Evolutionary conservation across 1,284 basidiomycete species (phyloP).

Genomic region (Malassezia slooffiae): DNA sequence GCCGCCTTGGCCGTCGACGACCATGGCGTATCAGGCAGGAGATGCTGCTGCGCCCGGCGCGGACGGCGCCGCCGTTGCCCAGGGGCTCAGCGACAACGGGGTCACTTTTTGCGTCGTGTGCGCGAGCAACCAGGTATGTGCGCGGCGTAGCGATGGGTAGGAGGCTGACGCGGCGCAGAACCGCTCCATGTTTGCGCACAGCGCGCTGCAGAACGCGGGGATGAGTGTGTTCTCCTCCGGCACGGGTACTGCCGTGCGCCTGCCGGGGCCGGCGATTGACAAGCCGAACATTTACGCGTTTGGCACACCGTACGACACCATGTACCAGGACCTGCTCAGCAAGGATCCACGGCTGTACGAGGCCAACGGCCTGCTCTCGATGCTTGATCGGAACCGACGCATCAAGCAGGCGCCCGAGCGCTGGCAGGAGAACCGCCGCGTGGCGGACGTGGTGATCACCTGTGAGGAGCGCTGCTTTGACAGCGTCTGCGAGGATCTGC

Average conservation of each 20-base stretch:
- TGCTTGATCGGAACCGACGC: conserved; percentile 89
- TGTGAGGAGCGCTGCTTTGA: conserved; percentile 99
- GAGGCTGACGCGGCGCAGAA: conserved; percentile 61
- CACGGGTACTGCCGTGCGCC: conserved; percentile 88
- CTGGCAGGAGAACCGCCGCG: conserved; percentile 80
- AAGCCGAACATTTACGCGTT: conserved; percentile 95
- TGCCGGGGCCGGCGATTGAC: conserved; percentile 91
- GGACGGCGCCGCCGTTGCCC: too few species aligned
- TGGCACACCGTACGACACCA: conserved; percentile 94
- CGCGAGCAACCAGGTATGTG: conserved; percentile 61
- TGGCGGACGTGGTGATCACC: conserved; percentile 92
- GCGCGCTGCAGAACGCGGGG: conserved; percentile 67
- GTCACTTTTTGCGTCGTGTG: conserved; percentile 87
- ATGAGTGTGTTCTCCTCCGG: conserved; percentile 85
- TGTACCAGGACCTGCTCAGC: conserved; percentile 78
- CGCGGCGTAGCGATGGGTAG: too few species aligned
- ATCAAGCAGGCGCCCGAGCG: conserved; percentile 87
- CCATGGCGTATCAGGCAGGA: background rate
- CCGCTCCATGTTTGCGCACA: conserved; percentile 96
- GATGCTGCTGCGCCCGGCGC: background rate
- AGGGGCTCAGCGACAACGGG: background rate
- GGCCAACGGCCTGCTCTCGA: conserved; percentile 89
- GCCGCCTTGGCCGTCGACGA: background rate
- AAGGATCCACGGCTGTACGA: conserved; percentile 75
- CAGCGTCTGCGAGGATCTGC: conserved; percentile 89